A percentile compares a stretch with the other conserved stretches of the same genome.
phyloP scores from a whole-genome alignment of 805 yeast genomes.

The Ogataea haglerorum region DNA sequence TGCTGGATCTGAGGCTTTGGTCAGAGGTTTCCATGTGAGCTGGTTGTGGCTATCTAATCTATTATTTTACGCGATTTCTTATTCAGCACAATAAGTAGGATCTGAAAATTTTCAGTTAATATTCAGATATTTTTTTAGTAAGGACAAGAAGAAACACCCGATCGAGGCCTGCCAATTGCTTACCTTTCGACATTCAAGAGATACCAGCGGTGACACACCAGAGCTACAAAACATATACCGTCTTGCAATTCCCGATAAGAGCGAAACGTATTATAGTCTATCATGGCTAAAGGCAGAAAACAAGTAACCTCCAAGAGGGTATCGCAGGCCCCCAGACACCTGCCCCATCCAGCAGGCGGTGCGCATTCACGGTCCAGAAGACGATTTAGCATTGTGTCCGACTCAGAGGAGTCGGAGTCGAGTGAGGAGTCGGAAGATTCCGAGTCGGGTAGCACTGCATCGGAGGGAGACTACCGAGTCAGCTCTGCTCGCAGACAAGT shows the following conservation, averaged over 20 bases:
- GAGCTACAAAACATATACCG: background rate
- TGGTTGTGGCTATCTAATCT: background rate
- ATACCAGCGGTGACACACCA: too few relatives aligned
- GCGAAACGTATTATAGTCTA: background rate
- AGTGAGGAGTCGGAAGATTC: conserved; percentile 27
- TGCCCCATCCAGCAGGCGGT: conserved; percentile 8
- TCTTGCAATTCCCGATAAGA: background rate
- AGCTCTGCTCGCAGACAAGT: conserved; percentile 20
- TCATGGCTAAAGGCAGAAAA: conserved; percentile 33
- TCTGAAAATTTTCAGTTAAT: conserved; percentile 18
- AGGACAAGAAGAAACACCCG: conserved; percentile 9
- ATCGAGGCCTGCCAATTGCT: conserved; percentile 1
- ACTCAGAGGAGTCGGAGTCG: conserved; percentile 22
- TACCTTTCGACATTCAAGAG: background rate
- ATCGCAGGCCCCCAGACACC: conserved; percentile 30
- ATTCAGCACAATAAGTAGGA: conserved; percentile 1
- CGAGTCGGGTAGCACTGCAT: conserved; percentile 29
- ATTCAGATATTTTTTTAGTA: conserved; percentile 10
- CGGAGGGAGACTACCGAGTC: conserved; percentile 22
- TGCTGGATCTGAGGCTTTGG: too few relatives aligned
- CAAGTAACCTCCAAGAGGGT: conserved; percentile 26
- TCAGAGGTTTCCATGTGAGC: background rate
- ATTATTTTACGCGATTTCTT: background rate
- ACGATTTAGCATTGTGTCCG: conserved; percentile 29
- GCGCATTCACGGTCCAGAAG: conserved; percentile 10